Evolutionary conservation across 805 yeast genomes (phyloP), one percentile per base, ranked within the genome.

Genomic region (Peterozyma toletana): DNA sequence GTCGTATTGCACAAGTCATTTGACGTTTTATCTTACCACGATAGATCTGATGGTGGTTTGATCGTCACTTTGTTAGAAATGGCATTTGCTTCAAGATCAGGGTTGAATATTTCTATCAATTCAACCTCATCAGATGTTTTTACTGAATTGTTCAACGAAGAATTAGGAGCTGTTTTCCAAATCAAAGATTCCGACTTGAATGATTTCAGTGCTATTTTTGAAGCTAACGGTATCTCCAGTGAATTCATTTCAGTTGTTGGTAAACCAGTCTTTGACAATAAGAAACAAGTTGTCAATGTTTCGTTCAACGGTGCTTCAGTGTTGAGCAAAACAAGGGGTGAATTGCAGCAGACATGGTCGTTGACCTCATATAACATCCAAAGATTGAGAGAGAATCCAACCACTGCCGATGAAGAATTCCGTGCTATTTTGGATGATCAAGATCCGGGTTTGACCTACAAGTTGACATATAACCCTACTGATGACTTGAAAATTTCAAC

Each of bases 151-250:
- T 93, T 93, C 73, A 84, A 83, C 59, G 99, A 93, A 68, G 98
- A 93, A 61, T 74, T 93, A 39, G 99, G 97, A 60, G 91, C 95
- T 33, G 96, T 91, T 27, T 89, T 93, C 89, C 99, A 93, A 65
- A 74, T 91, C 53, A 57, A 70, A 39, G 62, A 70, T 27, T 52
- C 69, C 29, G 81, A 82, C 46, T 70, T 71, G 39, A 73, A 67
- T 2, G 62, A 68, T 41, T 86, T 93, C 58, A 69, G 66, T 35
- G 51, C 71, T 11, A 60, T 84, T 10, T 74, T 91, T 40, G 61
- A 56, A n/a, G 59, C 68, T 29, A 66, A 80, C 57, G 87, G 86
- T 46, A 71, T 93, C 35, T 59, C 80, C 6, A 58, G 69, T 2
- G 70, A 69, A 10, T 65, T 67, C 18, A 66, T 91, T 48, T 66